These are phyloP conservation scores for Jatropha podagrica DNA, from an alignment of 441 rosid species.

Conservation along the genomic window DNA sequence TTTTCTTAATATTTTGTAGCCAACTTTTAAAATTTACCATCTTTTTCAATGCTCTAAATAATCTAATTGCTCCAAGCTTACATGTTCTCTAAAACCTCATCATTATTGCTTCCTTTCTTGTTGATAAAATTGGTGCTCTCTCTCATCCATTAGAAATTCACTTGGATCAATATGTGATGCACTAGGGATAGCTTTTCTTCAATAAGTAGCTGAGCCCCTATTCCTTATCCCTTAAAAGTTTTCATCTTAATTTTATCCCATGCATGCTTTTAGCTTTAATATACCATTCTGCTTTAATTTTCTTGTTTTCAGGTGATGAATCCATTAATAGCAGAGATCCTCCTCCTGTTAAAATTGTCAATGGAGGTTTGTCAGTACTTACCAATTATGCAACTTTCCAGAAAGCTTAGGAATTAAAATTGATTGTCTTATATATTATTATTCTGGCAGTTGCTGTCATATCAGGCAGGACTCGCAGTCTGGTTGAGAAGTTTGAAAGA, in stretches of 20 bases:
- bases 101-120: neutral
- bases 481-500: constrained; percentile 94
- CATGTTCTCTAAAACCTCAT: neutral
- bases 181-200: neutral
- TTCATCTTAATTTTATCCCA: neutral
- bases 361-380: constrained; percentile 72
- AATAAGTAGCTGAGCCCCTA: neutral
- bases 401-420: constrained; percentile 10
- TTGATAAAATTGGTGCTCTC: neutral
- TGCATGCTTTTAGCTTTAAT: neutral
- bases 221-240: neutral
- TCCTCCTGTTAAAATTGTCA: constrained; percentile 61
- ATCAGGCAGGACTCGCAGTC: constrained; percentile 84
- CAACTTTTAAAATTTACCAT: neutral
- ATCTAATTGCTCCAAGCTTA: neutral
- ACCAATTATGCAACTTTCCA: constrained; percentile 21
- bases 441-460: constrained; percentile 78
- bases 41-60: neutral
- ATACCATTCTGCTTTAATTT: constrained; percentile 1
- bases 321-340: constrained; percentile 30
- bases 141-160: neutral
- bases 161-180: neutral
- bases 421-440: constrained; percentile 23
- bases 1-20: neutral
- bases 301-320: constrained; percentile 48